Base-by-base conservation (phyloP, 2,329 filamentous ascomycete genomes). In the Diatrype stigma region DNA sequence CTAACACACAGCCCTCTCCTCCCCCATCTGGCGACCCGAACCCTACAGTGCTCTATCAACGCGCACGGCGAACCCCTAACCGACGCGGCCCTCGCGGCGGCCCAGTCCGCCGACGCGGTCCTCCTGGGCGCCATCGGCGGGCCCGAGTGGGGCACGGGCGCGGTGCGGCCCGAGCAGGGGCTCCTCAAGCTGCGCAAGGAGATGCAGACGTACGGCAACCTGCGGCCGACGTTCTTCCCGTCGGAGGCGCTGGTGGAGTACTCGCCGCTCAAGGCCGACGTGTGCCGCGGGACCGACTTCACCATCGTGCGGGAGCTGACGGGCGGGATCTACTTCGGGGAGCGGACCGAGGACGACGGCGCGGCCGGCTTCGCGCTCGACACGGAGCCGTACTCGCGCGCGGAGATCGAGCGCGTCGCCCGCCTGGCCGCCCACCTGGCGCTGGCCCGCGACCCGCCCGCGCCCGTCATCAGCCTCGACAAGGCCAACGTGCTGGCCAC, bases 401-500 rank as follows among this genome's bases (percentile, higher is more conserved):
- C 79, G 48, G 94, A 97, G 78, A 87, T 97, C 56, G 90, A 96
- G 81, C 86, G 93, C 47, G 85, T 97, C 60, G 89, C 87, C 10
- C 81, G 92, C 37, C 79, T 96, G 40, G 92, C 87, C 2, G 93
- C 84, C 6, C 84, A 87, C 72, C 78, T 97, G 23, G 93, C 93
- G 3, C 78, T 92, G 48, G 85, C 86, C 46, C 82, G 86, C 60
- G 78, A 87, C 68, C 89, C 89, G 1, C 89, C 89, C 1, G 78
- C 86, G 35, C 87, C 86, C 50, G 90, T 96, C 45, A 90, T 84
- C 86, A 90, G 84, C 66, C 75, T 96, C 65, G 94, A 97, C 73
- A 97, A 97, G 84, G 94, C 93, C 50, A 97, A 97, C 67, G 93
- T 97, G 47, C 81, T 97, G 57, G 93, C 93, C 2, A 96, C 92